These are phyloP conservation scores for Rhizopus stolonifer DNA, from an alignment of 371 early-diverging fungal genomes.

Conservation along the genomic window DNA sequence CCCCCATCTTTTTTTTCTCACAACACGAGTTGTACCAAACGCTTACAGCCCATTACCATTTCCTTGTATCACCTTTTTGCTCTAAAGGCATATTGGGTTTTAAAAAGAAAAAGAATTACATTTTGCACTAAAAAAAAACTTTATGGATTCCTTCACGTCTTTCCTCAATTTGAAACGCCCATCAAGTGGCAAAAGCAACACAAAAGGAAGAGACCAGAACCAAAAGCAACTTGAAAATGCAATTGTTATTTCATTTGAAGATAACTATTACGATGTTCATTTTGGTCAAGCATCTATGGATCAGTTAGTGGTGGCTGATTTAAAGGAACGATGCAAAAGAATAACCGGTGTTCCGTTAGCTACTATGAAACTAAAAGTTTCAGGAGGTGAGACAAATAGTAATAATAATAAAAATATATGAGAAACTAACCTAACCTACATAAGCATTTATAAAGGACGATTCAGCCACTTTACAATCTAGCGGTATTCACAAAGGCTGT, in stretches of 20 bases:
- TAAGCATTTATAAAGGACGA: slow-evolving; percentile 32
- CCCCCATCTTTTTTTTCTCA: too few species aligned
- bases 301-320: slow-evolving; percentile 18
- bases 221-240: slow-evolving; percentile 1
- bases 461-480: slow-evolving; percentile 21
- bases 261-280: slow-evolving; percentile 21
- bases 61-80: too few species aligned
- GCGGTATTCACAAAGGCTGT: slow-evolving; percentile 21
- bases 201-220: not conserved
- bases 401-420: not conserved
- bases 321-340: slow-evolving; percentile 26
- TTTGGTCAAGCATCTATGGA: slow-evolving; percentile 19
- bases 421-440: not conserved
- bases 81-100: too few species aligned
- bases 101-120: too few species aligned
- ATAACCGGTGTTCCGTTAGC: slow-evolving; percentile 31
- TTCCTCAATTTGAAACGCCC: not conserved
- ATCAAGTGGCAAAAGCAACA: not conserved
- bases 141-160: not conserved
- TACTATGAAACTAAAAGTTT: slow-evolving; percentile 31
- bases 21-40: too few species aligned
- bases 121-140: not conserved
- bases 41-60: too few species aligned
- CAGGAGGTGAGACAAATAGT: slow-evolving; percentile 31
- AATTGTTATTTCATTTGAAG: slow-evolving; percentile 11